phyloP scores from a whole-genome alignment of 2,329 filamentous ascomycete genomes.

The Ambrosiella beaveri region DNA sequence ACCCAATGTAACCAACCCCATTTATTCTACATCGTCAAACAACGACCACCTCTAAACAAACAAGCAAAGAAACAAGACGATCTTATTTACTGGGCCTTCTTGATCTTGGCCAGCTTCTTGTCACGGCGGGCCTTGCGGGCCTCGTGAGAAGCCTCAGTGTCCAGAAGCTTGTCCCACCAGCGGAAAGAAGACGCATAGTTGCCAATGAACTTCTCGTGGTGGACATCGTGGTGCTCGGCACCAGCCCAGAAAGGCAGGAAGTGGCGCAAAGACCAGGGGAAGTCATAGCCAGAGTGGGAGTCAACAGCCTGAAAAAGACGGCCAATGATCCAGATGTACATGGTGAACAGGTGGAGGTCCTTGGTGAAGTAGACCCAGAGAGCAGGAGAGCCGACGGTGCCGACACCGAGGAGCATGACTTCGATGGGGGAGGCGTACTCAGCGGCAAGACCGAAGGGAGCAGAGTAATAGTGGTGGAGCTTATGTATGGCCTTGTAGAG shows the following conservation, averaged over 20 bases:
- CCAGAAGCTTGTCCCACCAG: conserved; percentile 93
- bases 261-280: conserved; percentile 91
- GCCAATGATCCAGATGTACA: conserved; percentile 91
- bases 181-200: conserved; percentile 97
- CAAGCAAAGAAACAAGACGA: not conserved
- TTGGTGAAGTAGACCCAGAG: conserved; percentile 67
- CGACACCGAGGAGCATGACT: conserved; percentile 83
- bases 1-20: not conserved
- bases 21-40: not conserved
- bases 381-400: conserved; percentile 67
- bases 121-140: conserved; percentile 71
- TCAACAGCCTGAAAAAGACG: conserved; percentile 96
- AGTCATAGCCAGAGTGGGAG: conserved; percentile 93
- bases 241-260: conserved; percentile 97
- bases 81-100: conserved; percentile 46
- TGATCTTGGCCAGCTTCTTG: conserved; percentile 50
- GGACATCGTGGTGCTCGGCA: conserved; percentile 86
- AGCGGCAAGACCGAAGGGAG: conserved; percentile 86
- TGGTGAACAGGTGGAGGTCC: conserved; percentile 86
- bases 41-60: not conserved
- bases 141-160: conserved; percentile 84
- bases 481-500: conserved; percentile 97
- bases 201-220: conserved; percentile 97
- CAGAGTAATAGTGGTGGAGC: conserved; percentile 97
- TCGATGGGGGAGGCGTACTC: conserved; percentile 98